A percentile compares a stretch with the other conserved stretches of the same genome.
Evolutionary conservation across 2,329 filamentous ascomycete genomes (phyloP).

Genomic region (Lecanosticta acicola): DNA sequence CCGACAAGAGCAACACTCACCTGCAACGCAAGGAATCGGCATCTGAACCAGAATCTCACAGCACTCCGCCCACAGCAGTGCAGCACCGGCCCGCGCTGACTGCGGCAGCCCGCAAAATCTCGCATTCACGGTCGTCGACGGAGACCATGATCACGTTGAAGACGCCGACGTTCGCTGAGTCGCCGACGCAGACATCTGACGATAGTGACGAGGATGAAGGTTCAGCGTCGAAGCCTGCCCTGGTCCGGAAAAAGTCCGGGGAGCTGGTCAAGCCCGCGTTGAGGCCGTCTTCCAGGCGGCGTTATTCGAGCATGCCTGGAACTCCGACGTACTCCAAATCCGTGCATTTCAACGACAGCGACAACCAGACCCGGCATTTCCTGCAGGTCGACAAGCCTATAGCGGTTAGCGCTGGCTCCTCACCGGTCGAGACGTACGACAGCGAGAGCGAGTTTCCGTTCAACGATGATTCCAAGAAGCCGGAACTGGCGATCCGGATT

Average conservation of each 20-base stretch:
- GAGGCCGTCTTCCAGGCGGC: slow-evolving; percentile 67
- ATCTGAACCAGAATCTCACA: slow-evolving; percentile 33
- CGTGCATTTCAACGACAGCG: slow-evolving; percentile 95
- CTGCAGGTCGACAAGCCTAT: slow-evolving; percentile 87
- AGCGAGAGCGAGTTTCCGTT: slow-evolving; percentile 90
- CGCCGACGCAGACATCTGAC: slow-evolving; percentile 39
- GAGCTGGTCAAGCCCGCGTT: slow-evolving; percentile 92
- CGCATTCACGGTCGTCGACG: slow-evolving; percentile 56
- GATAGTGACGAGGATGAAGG: slow-evolving; percentile 50
- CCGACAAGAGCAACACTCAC: slow-evolving; percentile 34
- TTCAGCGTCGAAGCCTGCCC: slow-evolving; percentile 61
- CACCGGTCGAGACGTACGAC: slow-evolving; percentile 81
- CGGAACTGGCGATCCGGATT: slow-evolving; percentile 82
- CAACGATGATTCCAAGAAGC: slow-evolving; percentile 49
- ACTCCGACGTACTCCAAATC: slow-evolving; percentile 94
- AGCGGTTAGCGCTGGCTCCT: slow-evolving; percentile 92
- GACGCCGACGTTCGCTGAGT: slow-evolving; percentile 40
- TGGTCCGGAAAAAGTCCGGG: slow-evolving; percentile 97
- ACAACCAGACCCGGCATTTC: slow-evolving; percentile 95
- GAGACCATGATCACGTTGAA: slow-evolving; percentile 49
- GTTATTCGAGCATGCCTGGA: slow-evolving; percentile 94
- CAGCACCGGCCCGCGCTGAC: slow-evolving; percentile 37
- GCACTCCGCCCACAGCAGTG: slow-evolving; percentile 28
- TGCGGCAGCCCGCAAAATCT: slow-evolving; percentile 54
- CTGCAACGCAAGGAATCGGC: slow-evolving; percentile 15